Percentiles rank a stretch among this genome's conserved stretches.
Evolutionary conservation across 1,139 yeast genomes (phyloP).

Genomic region (Taiozyma sp.): DNA sequence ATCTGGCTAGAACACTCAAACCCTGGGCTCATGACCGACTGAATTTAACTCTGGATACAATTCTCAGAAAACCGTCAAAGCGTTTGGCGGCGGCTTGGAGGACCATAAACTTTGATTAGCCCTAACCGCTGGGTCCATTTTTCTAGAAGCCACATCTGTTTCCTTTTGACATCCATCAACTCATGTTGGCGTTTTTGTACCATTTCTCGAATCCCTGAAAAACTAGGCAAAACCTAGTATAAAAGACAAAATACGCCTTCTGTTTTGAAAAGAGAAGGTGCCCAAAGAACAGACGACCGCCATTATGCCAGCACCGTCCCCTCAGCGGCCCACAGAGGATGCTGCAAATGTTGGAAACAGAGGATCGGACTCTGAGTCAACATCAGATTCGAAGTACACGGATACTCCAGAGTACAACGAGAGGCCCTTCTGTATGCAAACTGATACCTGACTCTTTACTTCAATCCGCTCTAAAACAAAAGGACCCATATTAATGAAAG

Average conservation of each 20-base stretch:
- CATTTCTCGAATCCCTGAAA: neutral
- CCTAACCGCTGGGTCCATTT: too few species aligned
- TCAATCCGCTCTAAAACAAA: neutral
- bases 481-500: neutral
- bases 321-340: neutral
- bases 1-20: too few species aligned
- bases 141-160: too few species aligned
- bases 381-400: slow-evolving; percentile 27
- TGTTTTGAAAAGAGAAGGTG: neutral
- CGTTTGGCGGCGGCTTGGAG: too few species aligned
- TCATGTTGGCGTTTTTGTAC: neutral
- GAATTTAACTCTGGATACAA: too few species aligned
- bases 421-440: slow-evolving; percentile 13
- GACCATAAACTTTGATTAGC: too few species aligned
- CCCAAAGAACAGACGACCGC: neutral
- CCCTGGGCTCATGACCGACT: too few species aligned
- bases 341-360: neutral
- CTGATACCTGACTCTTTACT: slow-evolving; percentile 1
- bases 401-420: slow-evolving; percentile 26
- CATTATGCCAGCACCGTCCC: slow-evolving; percentile 6
- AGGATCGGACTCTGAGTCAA: neutral
- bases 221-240: neutral
- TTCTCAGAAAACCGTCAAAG: too few species aligned
- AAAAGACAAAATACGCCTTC: neutral
- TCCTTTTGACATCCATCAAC: too few species aligned